Conservation (phyloP, 768 basidiomycete genomes). For the Pisolithus microcarpus region DNA sequence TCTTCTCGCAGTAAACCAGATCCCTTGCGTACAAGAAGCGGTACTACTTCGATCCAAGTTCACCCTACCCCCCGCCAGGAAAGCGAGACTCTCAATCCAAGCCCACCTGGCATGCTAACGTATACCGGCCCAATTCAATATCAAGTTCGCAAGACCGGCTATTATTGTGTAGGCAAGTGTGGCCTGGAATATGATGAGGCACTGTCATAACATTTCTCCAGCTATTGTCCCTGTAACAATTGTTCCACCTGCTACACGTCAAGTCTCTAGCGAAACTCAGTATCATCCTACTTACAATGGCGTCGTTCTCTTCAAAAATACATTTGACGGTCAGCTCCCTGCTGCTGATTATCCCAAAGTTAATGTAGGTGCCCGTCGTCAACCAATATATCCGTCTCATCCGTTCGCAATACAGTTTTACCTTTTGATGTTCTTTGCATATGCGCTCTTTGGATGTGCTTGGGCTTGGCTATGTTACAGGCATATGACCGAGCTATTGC, state of each 20-base stretch:
- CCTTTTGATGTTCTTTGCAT: slow-evolving; percentile 75
- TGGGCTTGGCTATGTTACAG: slow-evolving; percentile 86
- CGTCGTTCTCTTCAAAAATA: slow-evolving; percentile 77
- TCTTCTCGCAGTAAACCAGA: not conserved
- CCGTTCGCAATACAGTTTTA: slow-evolving; percentile 58
- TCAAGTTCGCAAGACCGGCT: slow-evolving; percentile 78
- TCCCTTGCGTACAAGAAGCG: slow-evolving; percentile 12
- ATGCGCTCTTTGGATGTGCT: slow-evolving; percentile 52
- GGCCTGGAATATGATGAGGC: not conserved
- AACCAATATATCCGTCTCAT: not conserved
- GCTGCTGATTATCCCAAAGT: slow-evolving; percentile 98
- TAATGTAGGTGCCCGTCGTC: slow-evolving; percentile 50
- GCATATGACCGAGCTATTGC: slow-evolving; percentile 77
- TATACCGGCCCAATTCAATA: slow-evolving; percentile 79
- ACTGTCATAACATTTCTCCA: slow-evolving; percentile 22
- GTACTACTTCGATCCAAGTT: slow-evolving; percentile 1
- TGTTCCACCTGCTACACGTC: slow-evolving; percentile 33
- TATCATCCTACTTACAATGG: slow-evolving; percentile 77
- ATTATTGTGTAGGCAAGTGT: slow-evolving; percentile 87
- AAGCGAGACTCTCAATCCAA: slow-evolving; percentile 36
- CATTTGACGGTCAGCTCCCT: slow-evolving; percentile 80
- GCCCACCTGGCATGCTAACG: slow-evolving; percentile 40
- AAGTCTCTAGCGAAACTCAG: slow-evolving; percentile 42
- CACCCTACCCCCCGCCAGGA: slow-evolving; percentile 11
- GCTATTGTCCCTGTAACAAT: slow-evolving; percentile 87